Percentiles rank a stretch among this genome's conserved stretches.
Evolutionary conservation across 176 grass and related monocot species (phyloP).

Genomic region (Tillandsia fasciculata): DNA sequence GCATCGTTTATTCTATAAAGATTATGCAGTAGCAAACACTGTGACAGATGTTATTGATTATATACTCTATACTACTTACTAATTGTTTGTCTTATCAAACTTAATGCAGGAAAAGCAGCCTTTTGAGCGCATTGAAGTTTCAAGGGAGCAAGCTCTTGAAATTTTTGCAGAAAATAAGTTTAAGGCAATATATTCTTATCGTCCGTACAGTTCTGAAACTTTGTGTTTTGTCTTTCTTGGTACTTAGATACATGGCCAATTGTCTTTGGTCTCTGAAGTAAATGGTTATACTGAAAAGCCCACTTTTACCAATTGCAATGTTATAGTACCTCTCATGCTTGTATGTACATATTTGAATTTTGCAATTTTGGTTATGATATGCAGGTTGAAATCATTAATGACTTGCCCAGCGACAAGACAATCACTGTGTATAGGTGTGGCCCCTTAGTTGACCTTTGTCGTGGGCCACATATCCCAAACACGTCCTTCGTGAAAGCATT

Average conservation of each 20-base stretch:
- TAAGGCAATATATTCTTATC: conserved; percentile 45
- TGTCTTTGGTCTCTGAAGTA: background rate
- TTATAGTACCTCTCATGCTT: background rate
- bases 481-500: conserved; percentile 98
- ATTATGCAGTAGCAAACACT: background rate
- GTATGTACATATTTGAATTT: conserved; percentile 1
- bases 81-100: background rate
- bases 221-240: background rate
- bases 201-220: conserved; percentile 3
- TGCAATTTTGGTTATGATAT: background rate
- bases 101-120: conserved; percentile 84
- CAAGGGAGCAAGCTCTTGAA: conserved; percentile 82
- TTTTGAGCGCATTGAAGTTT: conserved; percentile 95
- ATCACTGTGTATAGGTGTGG: conserved; percentile 98
- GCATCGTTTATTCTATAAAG: background rate
- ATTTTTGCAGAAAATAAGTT: conserved; percentile 95
- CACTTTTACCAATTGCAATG: background rate
- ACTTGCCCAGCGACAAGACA: conserved; percentile 90
- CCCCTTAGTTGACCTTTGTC: conserved; percentile 93
- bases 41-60: background rate
- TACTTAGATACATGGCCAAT: background rate
- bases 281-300: background rate
- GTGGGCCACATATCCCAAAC: conserved; percentile 94
- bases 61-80: background rate
- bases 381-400: conserved; percentile 96